Evolutionary conservation across 2,329 filamentous ascomycete species (phyloP).

Genomic region (Thermothelomyces thermophilus): DNA sequence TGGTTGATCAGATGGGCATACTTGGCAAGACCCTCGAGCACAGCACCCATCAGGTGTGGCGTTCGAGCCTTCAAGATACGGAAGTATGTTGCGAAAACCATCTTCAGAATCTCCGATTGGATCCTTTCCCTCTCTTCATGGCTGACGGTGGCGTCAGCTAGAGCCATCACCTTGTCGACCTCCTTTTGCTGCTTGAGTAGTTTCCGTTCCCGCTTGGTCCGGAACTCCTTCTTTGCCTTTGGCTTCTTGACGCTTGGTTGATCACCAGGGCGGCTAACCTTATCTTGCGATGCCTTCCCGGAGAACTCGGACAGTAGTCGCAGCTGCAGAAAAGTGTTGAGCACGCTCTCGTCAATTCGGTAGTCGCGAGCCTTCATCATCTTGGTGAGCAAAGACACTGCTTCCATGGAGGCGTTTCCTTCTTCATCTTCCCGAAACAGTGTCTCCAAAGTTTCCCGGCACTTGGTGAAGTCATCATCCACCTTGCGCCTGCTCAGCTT

Average conservation of each 20-base stretch:
- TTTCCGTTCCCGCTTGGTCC: conserved; percentile 84
- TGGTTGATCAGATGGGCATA: conserved; percentile 98
- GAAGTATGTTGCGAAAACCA: conserved; percentile 94
- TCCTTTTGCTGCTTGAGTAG: conserved; percentile 75
- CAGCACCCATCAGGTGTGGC: conserved; percentile 88
- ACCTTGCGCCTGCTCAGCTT: conserved; percentile 69
- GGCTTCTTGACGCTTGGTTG: conserved; percentile 46
- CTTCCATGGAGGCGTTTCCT: conserved; percentile 79
- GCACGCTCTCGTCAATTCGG: conserved; percentile 71
- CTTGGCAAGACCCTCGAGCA: conserved; percentile 86
- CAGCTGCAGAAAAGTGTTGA: conserved; percentile 87
- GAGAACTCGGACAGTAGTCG: conserved; percentile 83
- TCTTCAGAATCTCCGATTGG: conserved; percentile 91
- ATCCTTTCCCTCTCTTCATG: conserved; percentile 90
- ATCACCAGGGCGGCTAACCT: conserved; percentile 51
- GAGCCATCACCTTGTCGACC: conserved; percentile 86
- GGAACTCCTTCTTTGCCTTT: conserved; percentile 74
- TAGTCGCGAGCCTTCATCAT: conserved; percentile 92
- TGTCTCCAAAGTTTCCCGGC: conserved; percentile 68
- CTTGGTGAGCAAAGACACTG: conserved; percentile 75
- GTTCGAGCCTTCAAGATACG: conserved; percentile 79
- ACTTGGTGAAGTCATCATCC: conserved; percentile 71
- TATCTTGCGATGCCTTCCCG: conserved; percentile 72
- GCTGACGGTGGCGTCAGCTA: conserved; percentile 83
- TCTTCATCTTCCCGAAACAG: conserved; percentile 86